Evolutionary conservation across 1,284 basidiomycete genomes (phyloP).

Genomic region (Golubevia sp.): DNA sequence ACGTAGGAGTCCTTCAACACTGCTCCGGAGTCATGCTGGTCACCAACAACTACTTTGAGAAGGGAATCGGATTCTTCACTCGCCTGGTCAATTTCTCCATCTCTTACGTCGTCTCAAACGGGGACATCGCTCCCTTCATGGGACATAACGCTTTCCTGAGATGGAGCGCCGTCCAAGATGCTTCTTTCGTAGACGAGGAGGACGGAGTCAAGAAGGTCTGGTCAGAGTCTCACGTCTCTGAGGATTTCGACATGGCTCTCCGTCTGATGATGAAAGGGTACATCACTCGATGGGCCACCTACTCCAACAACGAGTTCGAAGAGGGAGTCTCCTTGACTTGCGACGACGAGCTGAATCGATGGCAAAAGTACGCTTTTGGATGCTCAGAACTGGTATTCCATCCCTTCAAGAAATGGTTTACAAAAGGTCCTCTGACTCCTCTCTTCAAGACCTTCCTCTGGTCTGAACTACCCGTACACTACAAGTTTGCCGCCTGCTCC

Average conservation of each 20-base stretch:
- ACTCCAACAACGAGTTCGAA: slow-evolving; percentile 78
- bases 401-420: slow-evolving; percentile 70
- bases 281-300: slow-evolving; percentile 80
- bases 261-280: slow-evolving; percentile 65
- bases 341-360: slow-evolving; percentile 79
- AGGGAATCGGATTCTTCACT: slow-evolving; percentile 77
- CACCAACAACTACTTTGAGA: slow-evolving; percentile 82
- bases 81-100: slow-evolving; percentile 37
- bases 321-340: slow-evolving; percentile 79
- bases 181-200: slow-evolving; percentile 71
- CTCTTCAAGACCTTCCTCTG: slow-evolving; percentile 78
- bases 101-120: slow-evolving; percentile 63
- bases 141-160: slow-evolving; percentile 86
- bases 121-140: slow-evolving; percentile 71
- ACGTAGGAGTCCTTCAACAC: slow-evolving; percentile 81
- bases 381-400: slow-evolving; percentile 61
- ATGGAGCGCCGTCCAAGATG: slow-evolving; percentile 82
- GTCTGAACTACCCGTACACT: slow-evolving; percentile 76
- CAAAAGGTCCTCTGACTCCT: slow-evolving; percentile 74
- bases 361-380: slow-evolving; percentile 85
- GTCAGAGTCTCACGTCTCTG: slow-evolving; percentile 79
- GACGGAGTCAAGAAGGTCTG: slow-evolving; percentile 76
- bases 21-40: slow-evolving; percentile 83
- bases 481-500: slow-evolving; percentile 72
- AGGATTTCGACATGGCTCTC: slow-evolving; percentile 78